Percentiles rank a stretch among this genome's conserved stretches.
These are phyloP conservation scores for Candida khao-thaluensis DNA, from an alignment of 805 yeast species.

Conservation along the genomic window DNA sequence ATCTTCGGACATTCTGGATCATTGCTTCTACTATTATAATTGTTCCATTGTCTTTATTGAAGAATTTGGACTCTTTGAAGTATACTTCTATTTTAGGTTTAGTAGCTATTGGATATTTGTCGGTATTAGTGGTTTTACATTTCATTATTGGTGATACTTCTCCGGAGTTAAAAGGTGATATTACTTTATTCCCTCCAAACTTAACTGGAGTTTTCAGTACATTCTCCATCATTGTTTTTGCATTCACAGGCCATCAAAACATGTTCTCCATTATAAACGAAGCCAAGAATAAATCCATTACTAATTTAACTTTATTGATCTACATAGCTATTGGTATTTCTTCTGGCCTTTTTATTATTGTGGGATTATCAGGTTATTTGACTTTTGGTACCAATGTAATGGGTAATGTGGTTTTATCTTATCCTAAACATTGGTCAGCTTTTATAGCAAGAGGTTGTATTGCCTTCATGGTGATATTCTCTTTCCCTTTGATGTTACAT, in stretches of 20 bases:
- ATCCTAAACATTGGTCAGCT: slow-evolving; percentile 49
- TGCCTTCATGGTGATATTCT: slow-evolving; percentile 67
- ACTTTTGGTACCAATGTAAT: slow-evolving; percentile 68
- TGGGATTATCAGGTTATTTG: slow-evolving; percentile 80
- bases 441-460: slow-evolving; percentile 60
- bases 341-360: slow-evolving; percentile 58
- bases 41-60: slow-evolving; percentile 69
- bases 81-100: slow-evolving; percentile 84
- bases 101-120: slow-evolving; percentile 74
- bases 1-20: slow-evolving; percentile 59
- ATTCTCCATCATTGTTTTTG: slow-evolving; percentile 90
- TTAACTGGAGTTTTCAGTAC: slow-evolving; percentile 56
- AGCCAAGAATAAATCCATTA: slow-evolving; percentile 54
- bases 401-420: slow-evolving; percentile 71
- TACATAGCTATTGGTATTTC: slow-evolving; percentile 58
- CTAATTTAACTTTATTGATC: slow-evolving; percentile 39
- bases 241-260: slow-evolving; percentile 94
- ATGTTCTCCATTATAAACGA: slow-evolving; percentile 90
- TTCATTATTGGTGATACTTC: slow-evolving; percentile 57
- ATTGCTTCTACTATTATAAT: slow-evolving; percentile 42
- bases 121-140: slow-evolving; percentile 72
- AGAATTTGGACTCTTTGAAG: slow-evolving; percentile 76
- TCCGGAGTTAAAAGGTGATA: slow-evolving; percentile 26
- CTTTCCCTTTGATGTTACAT: slow-evolving; percentile 78
- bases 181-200: slow-evolving; percentile 37